phyloP scores from a whole-genome alignment of 2,329 filamentous ascomycete species.

The Epichloe aotearoae region DNA sequence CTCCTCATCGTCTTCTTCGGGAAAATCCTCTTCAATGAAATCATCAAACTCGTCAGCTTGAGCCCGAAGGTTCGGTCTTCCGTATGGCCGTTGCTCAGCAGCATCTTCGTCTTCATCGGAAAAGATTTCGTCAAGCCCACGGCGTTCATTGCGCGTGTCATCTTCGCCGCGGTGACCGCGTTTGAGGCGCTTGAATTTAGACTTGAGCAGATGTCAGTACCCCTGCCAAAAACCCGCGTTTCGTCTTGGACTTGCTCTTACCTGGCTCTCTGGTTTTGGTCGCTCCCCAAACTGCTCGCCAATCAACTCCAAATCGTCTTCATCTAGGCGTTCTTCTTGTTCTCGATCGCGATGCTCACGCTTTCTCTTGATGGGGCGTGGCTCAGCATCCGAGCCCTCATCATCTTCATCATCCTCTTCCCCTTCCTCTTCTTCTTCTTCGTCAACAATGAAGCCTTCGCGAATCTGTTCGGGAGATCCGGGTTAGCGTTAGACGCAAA shows the following conservation, averaged over 20 bases:
- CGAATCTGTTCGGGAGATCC: conserved; percentile 46
- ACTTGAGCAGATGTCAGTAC: conserved; percentile 31
- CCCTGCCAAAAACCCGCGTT: neutral
- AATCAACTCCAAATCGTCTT: conserved; percentile 92
- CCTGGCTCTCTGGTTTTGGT: conserved; percentile 54
- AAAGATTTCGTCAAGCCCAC: conserved; percentile 84
- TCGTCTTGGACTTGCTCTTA: conserved; percentile 25
- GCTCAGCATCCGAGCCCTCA: conserved; percentile 40
- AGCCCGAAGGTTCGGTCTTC: conserved; percentile 40
- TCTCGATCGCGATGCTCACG: conserved; percentile 63
- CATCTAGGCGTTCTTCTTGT: conserved; percentile 80
- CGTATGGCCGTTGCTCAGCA: conserved; percentile 38
- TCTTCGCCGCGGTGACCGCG: conserved; percentile 70
- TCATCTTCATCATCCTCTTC: conserved; percentile 49
- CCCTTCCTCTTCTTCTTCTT: conserved; percentile 58
- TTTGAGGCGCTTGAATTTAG: conserved; percentile 93
- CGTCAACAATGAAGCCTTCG: conserved; percentile 77
- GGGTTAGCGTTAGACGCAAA: conserved; percentile 2
- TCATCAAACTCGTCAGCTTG: conserved; percentile 75
- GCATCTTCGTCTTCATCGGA: conserved; percentile 82
- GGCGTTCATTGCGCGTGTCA: conserved; percentile 48
- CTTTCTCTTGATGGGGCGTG: conserved; percentile 55
- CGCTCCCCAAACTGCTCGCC: conserved; percentile 59
- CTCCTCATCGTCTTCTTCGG: conserved; percentile 76
- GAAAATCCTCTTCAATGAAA: conserved; percentile 94